These are phyloP conservation scores for Colletotrichum sp. DNA, from an alignment of 2,329 filamentous ascomycete species.

Conservation along the genomic window DNA sequence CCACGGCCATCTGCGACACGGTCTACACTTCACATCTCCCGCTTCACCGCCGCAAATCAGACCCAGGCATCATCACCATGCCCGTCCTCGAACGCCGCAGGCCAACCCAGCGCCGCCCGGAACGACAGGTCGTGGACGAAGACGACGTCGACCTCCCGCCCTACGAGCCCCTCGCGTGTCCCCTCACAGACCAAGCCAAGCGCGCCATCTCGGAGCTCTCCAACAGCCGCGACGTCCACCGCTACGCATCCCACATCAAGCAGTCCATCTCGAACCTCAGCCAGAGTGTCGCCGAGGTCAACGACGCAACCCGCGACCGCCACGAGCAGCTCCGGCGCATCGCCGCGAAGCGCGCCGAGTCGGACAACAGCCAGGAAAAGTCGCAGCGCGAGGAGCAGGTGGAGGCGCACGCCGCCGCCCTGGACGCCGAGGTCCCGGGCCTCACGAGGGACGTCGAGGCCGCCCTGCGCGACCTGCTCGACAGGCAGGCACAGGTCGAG, in stretches of 20 bases:
- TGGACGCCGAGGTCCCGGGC: slow-evolving; percentile 43
- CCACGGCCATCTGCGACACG: neutral
- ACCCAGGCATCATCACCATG: neutral
- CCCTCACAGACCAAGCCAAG: slow-evolving; percentile 44
- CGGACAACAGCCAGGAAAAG: slow-evolving; percentile 33
- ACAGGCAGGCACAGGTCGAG: slow-evolving; percentile 52
- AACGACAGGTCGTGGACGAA: slow-evolving; percentile 3
- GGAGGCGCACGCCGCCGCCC: slow-evolving; percentile 40
- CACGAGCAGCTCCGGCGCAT: slow-evolving; percentile 34
- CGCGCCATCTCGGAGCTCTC: slow-evolving; percentile 47
- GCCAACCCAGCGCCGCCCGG: slow-evolving; percentile 10
- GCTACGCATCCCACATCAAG: slow-evolving; percentile 51
- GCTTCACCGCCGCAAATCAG: neutral
- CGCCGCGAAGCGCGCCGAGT: slow-evolving; percentile 39
- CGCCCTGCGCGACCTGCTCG: slow-evolving; percentile 52
- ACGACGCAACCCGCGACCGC: slow-evolving; percentile 48
- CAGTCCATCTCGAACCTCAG: slow-evolving; percentile 48
- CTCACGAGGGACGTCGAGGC: slow-evolving; percentile 51
- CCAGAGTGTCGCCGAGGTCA: slow-evolving; percentile 50
- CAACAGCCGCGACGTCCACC: slow-evolving; percentile 40
- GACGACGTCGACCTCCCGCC: slow-evolving; percentile 41
- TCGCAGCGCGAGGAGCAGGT: slow-evolving; percentile 39
- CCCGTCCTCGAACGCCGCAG: slow-evolving; percentile 13
- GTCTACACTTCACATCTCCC: neutral
- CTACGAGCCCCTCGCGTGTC: slow-evolving; percentile 53